These are phyloP conservation scores for Musa troglodytarum DNA, from an alignment of 176 grass and related monocot genomes.

Conservation along the genomic window DNA sequence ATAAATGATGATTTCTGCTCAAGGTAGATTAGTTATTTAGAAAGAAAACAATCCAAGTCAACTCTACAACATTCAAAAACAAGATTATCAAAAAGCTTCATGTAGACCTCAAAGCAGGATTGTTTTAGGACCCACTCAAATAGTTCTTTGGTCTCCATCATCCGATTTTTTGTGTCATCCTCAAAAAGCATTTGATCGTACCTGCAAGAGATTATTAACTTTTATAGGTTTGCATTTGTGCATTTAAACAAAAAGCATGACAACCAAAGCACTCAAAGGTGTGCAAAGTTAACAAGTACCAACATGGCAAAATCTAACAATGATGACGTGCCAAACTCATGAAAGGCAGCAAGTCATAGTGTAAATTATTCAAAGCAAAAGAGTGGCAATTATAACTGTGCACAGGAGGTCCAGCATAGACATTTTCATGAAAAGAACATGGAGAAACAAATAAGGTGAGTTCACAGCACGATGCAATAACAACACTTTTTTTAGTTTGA, in stretches of 20 bases:
- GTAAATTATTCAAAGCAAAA: neutral
- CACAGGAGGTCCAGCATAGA: neutral
- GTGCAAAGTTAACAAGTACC: neutral
- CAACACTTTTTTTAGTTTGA: no score
- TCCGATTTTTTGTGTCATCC: constrained; percentile 81
- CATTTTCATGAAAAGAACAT: neutral
- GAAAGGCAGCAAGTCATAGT: neutral
- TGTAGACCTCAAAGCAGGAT: constrained; percentile 81
- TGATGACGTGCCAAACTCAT: no score
- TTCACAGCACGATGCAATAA: no score
- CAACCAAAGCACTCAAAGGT: neutral
- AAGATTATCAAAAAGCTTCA: neutral
- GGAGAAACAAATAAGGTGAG: neutral
- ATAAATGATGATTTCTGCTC: constrained; percentile 95
- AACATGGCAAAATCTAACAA: neutral
- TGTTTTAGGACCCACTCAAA: constrained; percentile 95
- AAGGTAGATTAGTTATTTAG: constrained; percentile 13
- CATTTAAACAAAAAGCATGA: neutral
- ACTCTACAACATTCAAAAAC: constrained; percentile 5
- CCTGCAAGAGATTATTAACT: constrained; percentile 23
- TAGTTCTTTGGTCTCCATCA: constrained; percentile 94
- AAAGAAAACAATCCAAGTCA: constrained; percentile 8
- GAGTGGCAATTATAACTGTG: neutral
- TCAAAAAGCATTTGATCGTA: constrained; percentile 94
- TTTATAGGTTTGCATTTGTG: neutral